Evolutionary conservation across 305 asterid species (phyloP).

Genomic region (Fraxinus latifolia): DNA sequence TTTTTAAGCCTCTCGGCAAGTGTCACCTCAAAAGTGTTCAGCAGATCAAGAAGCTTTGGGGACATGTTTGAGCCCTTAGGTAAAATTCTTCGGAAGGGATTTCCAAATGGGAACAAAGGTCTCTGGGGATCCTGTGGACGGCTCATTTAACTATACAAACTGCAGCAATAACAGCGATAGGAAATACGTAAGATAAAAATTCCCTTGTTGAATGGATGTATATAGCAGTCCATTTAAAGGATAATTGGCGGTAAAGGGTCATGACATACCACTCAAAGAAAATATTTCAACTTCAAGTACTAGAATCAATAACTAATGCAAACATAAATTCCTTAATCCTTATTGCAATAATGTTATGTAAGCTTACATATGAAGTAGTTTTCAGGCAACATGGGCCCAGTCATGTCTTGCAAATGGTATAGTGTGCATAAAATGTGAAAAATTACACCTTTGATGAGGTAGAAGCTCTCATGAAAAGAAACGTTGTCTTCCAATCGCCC

Average conservation of each 20-base stretch:
- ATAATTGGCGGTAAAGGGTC: not conserved
- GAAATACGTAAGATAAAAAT: not conserved
- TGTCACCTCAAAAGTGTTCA: constrained; percentile 67
- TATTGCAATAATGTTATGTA: not conserved
- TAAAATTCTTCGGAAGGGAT: constrained; percentile 66
- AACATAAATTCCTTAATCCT: not conserved
- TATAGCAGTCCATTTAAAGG: not conserved
- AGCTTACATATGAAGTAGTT: not conserved
- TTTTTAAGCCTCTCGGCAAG: constrained; percentile 52
- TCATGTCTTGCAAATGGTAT: not conserved
- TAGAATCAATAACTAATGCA: not conserved
- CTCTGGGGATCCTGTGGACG: constrained; percentile 67
- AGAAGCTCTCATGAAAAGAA: not conserved
- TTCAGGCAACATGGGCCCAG: not conserved
- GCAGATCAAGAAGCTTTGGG: constrained; percentile 54
- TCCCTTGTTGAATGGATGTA: not conserved
- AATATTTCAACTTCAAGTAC: not conserved
- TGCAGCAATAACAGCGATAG: constrained; percentile 31
- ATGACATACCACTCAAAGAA: not conserved
- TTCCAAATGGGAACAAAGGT: constrained; percentile 66
- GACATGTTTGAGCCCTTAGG: constrained; percentile 63
- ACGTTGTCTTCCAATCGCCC: not conserved
- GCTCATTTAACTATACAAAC: constrained; percentile 55
- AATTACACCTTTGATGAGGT: not conserved
- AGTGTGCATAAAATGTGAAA: not conserved